Base-by-base conservation (phyloP, 2,329 filamentous ascomycete genomes). In the Amesomyces nigricolor region DNA sequence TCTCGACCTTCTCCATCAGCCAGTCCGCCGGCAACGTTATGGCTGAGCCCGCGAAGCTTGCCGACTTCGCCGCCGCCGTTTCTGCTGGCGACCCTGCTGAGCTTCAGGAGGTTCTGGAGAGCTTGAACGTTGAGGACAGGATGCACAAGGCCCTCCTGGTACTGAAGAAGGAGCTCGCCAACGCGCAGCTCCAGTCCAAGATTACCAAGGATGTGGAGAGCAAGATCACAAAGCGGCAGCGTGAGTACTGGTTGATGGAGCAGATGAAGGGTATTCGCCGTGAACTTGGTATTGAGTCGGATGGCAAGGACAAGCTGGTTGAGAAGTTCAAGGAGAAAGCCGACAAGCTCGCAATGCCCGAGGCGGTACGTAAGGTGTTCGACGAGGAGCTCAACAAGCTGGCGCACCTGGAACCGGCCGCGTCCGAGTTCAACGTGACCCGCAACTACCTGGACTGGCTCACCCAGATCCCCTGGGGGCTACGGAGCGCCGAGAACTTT, bases 231-330 rank as follows among this genome's bases (percentile, higher is more conserved):
- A 97, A 99, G 74, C 86, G 92, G 30, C 94, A 99, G 70, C 85
- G 94, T 51, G 94, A 99, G 69, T 99, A 97, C 74, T 97, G 91
- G 89, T 77, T 99, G 46, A 95, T 96, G 90, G 94, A 99, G 73
- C 95, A 99, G 71, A 96, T 99, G 91, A 97, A 97, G 77, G 94
- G 91, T 26, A 99, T 99, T 67, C 87, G 90, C 56, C 83, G 94
- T 56, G 94, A 99, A 72, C 82, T 99, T 47, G 94, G 95, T 19
- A 89, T 99, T 51, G 95, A 99, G 70, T 95, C 90, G 5, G 94
- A 99, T 67, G 94, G 95, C 61, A 99, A 97, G 73, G 94, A 99
- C 67, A 97, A 97, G 74, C 79, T 99, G 11, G 89, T 99, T 1
- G 94, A 97, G 71, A 95, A 89, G 70, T 99, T 99, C 77, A 94